Conservation (phyloP, 2,329 filamentous ascomycete genomes). For the Fusarium albidum region DNA sequence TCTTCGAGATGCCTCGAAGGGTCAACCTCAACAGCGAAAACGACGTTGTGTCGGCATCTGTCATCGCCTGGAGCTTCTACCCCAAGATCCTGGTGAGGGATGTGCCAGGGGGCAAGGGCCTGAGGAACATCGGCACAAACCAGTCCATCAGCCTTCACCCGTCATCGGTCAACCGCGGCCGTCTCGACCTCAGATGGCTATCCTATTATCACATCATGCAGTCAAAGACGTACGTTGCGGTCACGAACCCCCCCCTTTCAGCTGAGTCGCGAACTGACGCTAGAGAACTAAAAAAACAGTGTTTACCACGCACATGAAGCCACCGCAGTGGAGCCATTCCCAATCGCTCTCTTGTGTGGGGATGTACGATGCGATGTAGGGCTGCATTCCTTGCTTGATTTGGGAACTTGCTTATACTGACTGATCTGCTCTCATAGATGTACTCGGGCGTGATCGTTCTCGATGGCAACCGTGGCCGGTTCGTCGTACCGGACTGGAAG, state of each 20-base stretch:
- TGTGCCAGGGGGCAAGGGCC: slow-evolving; percentile 72
- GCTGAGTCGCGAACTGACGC: slow-evolving; percentile 15
- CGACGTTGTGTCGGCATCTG: slow-evolving; percentile 79
- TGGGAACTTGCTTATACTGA: slow-evolving; percentile 1
- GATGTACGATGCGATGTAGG: slow-evolving; percentile 86
- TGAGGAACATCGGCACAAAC: slow-evolving; percentile 92
- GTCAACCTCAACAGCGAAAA: slow-evolving; percentile 81
- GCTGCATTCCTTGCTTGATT: background rate
- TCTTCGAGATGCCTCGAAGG: slow-evolving; percentile 82
- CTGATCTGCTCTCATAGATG: slow-evolving; percentile 60
- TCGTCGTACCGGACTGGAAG: slow-evolving; percentile 88
- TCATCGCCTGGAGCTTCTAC: slow-evolving; percentile 95
- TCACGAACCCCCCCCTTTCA: background rate
- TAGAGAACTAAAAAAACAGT: slow-evolving; percentile 58
- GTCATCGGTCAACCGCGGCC: slow-evolving; percentile 85
- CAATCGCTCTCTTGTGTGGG: slow-evolving; percentile 84
- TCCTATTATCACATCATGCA: slow-evolving; percentile 99
- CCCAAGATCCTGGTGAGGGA: slow-evolving; percentile 89
- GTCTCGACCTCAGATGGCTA: slow-evolving; percentile 76
- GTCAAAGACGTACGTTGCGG: slow-evolving; percentile 71
- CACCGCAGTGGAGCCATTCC: slow-evolving; percentile 80
- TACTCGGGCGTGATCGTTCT: slow-evolving; percentile 87
- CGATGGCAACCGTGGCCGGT: slow-evolving; percentile 86
- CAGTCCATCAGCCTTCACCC: slow-evolving; percentile 88
- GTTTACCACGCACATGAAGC: slow-evolving; percentile 89